Percentiles rank a stretch among this genome's conserved stretches.
These are phyloP conservation scores for Mycena latifolia DNA, from an alignment of 768 basidiomycete genomes.

Conservation along the genomic window DNA sequence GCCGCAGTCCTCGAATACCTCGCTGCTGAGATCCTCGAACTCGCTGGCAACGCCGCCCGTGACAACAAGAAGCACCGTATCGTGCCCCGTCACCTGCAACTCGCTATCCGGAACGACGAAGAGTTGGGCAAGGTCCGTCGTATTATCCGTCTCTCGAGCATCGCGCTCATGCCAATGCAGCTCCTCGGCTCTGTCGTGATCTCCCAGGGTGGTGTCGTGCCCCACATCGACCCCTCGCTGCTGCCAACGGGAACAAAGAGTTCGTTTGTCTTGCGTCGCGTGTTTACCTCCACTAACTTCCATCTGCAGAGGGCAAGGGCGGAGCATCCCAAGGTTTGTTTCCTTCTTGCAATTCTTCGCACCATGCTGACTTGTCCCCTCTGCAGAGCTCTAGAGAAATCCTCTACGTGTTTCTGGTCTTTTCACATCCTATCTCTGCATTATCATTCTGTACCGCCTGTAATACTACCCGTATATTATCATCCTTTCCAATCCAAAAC, in stretches of 20 bases:
- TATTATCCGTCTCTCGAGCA: not conserved
- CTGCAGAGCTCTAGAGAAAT: not conserved
- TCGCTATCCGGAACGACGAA: constrained; percentile 86
- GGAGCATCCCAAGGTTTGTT: not conserved
- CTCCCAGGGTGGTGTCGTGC: constrained; percentile 28
- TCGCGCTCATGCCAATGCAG: constrained; percentile 12
- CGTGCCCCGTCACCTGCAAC: constrained; percentile 84
- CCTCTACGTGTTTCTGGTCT: not conserved
- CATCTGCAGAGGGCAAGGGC: constrained; percentile 9
- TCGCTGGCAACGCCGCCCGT: constrained; percentile 81
- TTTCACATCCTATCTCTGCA: not conserved
- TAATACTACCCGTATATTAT: constrained; percentile 15
- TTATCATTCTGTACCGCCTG: constrained; percentile 11
- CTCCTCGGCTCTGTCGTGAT: constrained; percentile 29
- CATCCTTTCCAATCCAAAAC: not conserved
- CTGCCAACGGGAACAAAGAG: constrained; percentile 18
- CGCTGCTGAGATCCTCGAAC: constrained; percentile 85
- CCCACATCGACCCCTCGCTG: constrained; percentile 14
- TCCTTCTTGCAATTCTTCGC: not conserved
- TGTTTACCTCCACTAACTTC: not conserved
- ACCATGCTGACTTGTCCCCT: too few species aligned
- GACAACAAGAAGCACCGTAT: constrained; percentile 87
- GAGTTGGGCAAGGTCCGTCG: constrained; percentile 49
- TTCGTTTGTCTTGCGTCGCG: not conserved
- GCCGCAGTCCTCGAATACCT: constrained; percentile 87